Percentiles rank a stretch among this genome's conserved stretches.
phyloP scores from a whole-genome alignment of 768 basidiomycete species.

The Mycena maculata region DNA sequence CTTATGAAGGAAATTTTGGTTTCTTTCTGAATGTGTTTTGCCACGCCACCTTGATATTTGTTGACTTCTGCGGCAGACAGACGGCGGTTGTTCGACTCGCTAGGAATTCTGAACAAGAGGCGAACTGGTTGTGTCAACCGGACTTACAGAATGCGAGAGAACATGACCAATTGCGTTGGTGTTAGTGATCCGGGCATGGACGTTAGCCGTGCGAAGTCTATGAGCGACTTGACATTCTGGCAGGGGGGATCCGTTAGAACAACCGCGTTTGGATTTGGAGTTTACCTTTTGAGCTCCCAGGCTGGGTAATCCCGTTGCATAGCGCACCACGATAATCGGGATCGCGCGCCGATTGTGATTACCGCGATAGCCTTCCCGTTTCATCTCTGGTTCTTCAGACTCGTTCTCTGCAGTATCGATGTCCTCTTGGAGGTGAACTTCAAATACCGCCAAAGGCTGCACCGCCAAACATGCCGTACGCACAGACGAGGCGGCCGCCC shows the following conservation, averaged over 20 bases:
- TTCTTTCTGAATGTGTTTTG: not conserved
- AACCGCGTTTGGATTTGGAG: not conserved
- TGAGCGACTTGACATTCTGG: conserved; percentile 8
- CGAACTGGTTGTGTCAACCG: not conserved
- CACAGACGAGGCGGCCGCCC: not conserved
- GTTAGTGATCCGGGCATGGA: not conserved
- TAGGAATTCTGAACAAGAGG: not conserved
- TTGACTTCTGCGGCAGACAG: conserved; percentile 7
- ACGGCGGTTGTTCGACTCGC: conserved; percentile 28
- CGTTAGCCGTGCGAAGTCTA: not conserved
- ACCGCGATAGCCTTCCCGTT: conserved; percentile 8
- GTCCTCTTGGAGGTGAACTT: conserved; percentile 22
- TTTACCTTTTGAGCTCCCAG: conserved; percentile 19
- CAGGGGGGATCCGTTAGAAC: not conserved
- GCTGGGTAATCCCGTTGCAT: conserved; percentile 23
- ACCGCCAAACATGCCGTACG: conserved; percentile 21
- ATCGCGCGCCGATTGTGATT: conserved; percentile 27
- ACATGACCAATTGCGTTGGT: not conserved
- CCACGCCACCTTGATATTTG: conserved; percentile 13
- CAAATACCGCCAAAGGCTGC: conserved; percentile 21
- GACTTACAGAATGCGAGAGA: conserved; percentile 14
- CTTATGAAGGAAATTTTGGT: conserved; percentile 34
- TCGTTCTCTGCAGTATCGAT: conserved; percentile 23
- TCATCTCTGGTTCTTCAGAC: conserved; percentile 1
- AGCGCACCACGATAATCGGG: conserved; percentile 27